Percentiles rank a stretch among this genome's conserved stretches.
These are phyloP conservation scores for Plectranthus barbatus DNA, from an alignment of 257 asterid species.

Conservation along the genomic window DNA sequence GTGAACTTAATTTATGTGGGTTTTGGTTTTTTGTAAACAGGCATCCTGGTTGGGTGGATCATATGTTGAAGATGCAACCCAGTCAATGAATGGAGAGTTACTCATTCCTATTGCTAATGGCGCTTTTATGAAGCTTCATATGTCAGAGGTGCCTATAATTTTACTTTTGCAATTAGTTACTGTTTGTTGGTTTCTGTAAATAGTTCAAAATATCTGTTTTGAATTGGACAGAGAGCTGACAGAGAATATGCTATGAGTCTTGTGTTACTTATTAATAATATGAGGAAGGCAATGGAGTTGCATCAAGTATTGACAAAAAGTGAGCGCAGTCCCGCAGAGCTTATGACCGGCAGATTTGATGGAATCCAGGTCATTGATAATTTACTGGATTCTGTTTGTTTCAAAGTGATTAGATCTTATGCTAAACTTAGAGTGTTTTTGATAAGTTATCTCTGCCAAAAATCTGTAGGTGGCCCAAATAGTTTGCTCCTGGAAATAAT, in stretches of 20 bases:
- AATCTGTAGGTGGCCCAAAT: neutral
- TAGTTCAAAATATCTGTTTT: neutral
- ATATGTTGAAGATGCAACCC: conserved; percentile 43
- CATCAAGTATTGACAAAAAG: conserved; percentile 53
- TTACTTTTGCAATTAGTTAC: neutral
- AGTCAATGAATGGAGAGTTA: conserved; percentile 57
- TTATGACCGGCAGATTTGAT: conserved; percentile 70
- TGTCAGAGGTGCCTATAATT: conserved; percentile 58
- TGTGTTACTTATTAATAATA: conserved; percentile 40
- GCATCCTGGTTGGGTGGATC: conserved; percentile 92
- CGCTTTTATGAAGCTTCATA: conserved; percentile 53
- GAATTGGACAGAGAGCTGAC: conserved; percentile 59
- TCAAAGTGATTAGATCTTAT: neutral
- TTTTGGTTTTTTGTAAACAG: conserved; percentile 25
- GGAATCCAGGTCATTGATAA: conserved; percentile 65
- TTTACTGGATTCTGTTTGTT: neutral
- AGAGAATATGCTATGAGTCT: conserved; percentile 53
- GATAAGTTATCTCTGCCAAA: neutral
- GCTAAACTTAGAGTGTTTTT: neutral
- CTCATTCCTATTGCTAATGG: conserved; percentile 52
- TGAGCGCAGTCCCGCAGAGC: conserved; percentile 46
- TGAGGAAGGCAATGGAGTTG: conserved; percentile 42
- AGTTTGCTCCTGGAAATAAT: neutral
- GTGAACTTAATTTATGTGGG: conserved; percentile 12
- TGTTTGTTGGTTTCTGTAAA: neutral